Percentiles rank a stretch among this genome's conserved stretches.
Evolutionary conservation across 2,329 filamentous ascomycete species (phyloP).

Genomic region (Mycocentrospora acerina): DNA sequence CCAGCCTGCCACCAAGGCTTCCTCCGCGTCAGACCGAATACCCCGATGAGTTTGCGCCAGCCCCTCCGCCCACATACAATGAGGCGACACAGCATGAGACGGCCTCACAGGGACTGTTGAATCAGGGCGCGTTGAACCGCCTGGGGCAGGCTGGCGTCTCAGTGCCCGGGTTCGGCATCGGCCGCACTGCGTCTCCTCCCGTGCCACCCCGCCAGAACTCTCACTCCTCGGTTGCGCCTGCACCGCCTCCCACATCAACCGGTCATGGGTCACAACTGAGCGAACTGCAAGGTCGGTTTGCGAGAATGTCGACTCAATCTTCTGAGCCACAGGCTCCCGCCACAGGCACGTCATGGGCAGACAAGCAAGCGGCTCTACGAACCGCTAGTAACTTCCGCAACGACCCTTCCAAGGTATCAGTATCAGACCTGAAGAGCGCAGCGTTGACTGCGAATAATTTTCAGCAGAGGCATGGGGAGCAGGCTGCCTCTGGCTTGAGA

Average conservation of each 20-base stretch:
- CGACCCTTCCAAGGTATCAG: slow-evolving; percentile 62
- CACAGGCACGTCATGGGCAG: slow-evolving; percentile 63
- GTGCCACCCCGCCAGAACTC: slow-evolving; percentile 29
- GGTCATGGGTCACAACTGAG: slow-evolving; percentile 53
- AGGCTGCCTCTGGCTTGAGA: slow-evolving; percentile 62
- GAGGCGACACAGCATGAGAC: slow-evolving; percentile 36
- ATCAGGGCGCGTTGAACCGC: slow-evolving; percentile 63
- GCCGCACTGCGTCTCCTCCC: slow-evolving; percentile 43
- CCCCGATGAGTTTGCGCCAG: slow-evolving; percentile 46
- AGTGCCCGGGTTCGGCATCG: slow-evolving; percentile 77
- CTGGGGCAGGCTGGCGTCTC: slow-evolving; percentile 74
- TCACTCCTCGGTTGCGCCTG: slow-evolving; percentile 20
- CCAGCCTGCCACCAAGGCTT: slow-evolving; percentile 66
- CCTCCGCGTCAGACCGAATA: slow-evolving; percentile 67
- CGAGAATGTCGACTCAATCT: slow-evolving; percentile 40
- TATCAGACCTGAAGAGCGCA: slow-evolving; percentile 59
- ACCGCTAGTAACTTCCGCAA: slow-evolving; percentile 62
- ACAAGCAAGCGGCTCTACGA: slow-evolving; percentile 62
- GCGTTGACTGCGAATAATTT: slow-evolving; percentile 68
- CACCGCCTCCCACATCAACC: slow-evolving; percentile 18
- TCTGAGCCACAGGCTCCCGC: slow-evolving; percentile 31
- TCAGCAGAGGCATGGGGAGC: slow-evolving; percentile 68
- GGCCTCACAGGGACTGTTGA: slow-evolving; percentile 47
- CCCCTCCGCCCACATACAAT: slow-evolving; percentile 53
- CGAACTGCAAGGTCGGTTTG: slow-evolving; percentile 69